Percentiles rank a stretch among this genome's conserved stretches.
phyloP scores from a whole-genome alignment of 441 rosid species.

The Iberis amara region DNA sequence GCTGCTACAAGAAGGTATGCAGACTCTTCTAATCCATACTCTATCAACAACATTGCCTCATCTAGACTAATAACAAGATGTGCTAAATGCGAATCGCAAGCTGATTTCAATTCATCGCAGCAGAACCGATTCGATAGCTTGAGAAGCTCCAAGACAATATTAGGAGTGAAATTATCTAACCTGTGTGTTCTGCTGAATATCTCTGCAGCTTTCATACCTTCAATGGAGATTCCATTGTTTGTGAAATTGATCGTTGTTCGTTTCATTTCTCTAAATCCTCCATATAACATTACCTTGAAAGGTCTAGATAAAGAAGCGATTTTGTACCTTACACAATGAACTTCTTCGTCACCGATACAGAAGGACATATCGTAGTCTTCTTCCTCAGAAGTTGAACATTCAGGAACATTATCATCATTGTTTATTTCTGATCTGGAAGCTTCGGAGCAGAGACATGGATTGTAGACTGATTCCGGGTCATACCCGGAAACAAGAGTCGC shows the following conservation, averaged over 20 bases:
- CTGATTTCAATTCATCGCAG: constrained; percentile 77
- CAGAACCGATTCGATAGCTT: constrained; percentile 78
- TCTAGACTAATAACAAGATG: constrained; percentile 52
- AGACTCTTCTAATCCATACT: constrained; percentile 77
- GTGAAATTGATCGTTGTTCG: constrained; percentile 68
- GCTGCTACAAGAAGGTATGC: constrained; percentile 73
- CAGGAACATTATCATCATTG: constrained; percentile 32
- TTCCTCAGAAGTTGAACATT: constrained; percentile 65
- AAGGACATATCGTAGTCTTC: constrained; percentile 68
- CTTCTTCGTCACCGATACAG: constrained; percentile 73
- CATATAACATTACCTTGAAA: constrained; percentile 72
- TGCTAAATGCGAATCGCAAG: constrained; percentile 72
- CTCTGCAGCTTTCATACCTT: constrained; percentile 76
- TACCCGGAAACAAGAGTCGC: constrained; percentile 68
- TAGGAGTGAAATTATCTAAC: constrained; percentile 42
- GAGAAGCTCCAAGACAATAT: constrained; percentile 71
- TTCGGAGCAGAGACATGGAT: constrained; percentile 56
- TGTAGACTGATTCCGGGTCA: constrained; percentile 58
- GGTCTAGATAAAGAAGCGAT: constrained; percentile 75
- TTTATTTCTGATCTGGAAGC: constrained; percentile 29
- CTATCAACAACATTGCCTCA: constrained; percentile 62
- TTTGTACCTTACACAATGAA: constrained; percentile 61
- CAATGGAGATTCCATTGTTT: constrained; percentile 57
- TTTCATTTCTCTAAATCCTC: constrained; percentile 57
- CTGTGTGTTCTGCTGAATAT: constrained; percentile 59